Base-by-base conservation (phyloP, 768 basidiomycete species). In the Auricularia auricula-judae region DNA sequence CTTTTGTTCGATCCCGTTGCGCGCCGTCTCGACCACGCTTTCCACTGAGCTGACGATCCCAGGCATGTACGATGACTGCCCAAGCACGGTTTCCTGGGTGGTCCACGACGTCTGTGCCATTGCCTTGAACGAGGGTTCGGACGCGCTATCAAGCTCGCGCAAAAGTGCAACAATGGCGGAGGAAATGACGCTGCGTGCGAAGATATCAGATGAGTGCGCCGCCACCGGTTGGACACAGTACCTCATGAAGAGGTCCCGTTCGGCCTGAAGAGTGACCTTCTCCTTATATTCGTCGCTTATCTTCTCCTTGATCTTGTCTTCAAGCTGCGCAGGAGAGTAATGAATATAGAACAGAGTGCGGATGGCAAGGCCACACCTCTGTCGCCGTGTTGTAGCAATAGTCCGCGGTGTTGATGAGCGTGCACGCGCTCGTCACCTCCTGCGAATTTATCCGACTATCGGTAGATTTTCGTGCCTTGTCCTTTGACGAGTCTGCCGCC, bases 371-470 rank as follows among this genome's bases (percentile, higher is more conserved):
- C 65, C 78, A 10, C 69, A 88, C 94, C 83, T 97, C 93, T 21
- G 85, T 71, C 1, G 95, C 91, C 2, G 96, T 99, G 1, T 84
- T 85, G 67, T 94, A 90, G 71, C 97, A 99, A 72, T 98, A 99
- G 72, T 98, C 95, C 1, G 95, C 96, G 0, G 97, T 99, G 71
- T 99, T 98, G 71, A 99, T 86, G 33, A 96, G 76, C n/a, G 93
- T 77, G 72, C 92, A 94, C 0, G 91, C 86, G 67, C 89, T 91
- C 70, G 84, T 86, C 36, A 98, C 74, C 65, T 94, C 87, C 3
- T 79, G 79, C 7, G 82, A 67, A 72, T 97, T 94, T 36, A 86
- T 82, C n/a, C 89, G 84, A 4, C 84, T 83, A 61, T 99, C 96
- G 21, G 79, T 78, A 1, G 95, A 98, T 69, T 82, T 84, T 1